These are phyloP conservation scores for Saksenaea vasiformis DNA, from an alignment of 371 early-diverging fungal species.

Conservation along the genomic window DNA sequence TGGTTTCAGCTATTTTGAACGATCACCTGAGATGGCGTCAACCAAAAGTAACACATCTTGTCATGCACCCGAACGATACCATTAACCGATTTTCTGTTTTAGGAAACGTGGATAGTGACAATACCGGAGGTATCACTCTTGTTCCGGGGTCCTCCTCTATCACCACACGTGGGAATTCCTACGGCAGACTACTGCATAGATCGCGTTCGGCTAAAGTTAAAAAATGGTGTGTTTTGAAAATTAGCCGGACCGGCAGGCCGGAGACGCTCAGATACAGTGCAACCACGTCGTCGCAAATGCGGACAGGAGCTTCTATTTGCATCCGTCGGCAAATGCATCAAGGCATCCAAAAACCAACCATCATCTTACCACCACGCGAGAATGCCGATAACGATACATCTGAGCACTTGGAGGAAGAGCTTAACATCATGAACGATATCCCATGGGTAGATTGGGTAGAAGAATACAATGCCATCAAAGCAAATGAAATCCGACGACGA, in stretches of 20 bases:
- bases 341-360: constrained; percentile 35
- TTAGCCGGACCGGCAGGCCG: background rate
- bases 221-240: constrained; percentile 34
- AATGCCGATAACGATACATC: background rate
- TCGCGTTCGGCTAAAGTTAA: constrained; percentile 52
- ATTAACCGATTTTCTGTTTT: background rate
- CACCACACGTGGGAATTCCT: constrained; percentile 4
- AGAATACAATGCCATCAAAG: constrained; percentile 39
- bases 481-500: constrained; percentile 19
- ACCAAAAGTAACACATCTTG: background rate
- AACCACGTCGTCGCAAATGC: constrained; percentile 1
- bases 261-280: background rate
- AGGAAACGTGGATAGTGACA: background rate
- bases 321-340: constrained; percentile 13
- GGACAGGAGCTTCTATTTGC: constrained; percentile 1
- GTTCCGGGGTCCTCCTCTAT: background rate
- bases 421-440: constrained; percentile 22
- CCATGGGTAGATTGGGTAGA: constrained; percentile 57
- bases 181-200: constrained; percentile 38
- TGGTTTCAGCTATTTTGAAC: constrained; percentile 3
- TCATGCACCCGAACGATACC: background rate
- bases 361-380: constrained; percentile 33
- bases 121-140: background rate
- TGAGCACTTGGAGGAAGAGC: constrained; percentile 6
- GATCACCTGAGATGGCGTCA: constrained; percentile 4